These are phyloP conservation scores for Scalesia atractyloides DNA, from an alignment of 129 eudicot species.

Conservation along the genomic window DNA sequence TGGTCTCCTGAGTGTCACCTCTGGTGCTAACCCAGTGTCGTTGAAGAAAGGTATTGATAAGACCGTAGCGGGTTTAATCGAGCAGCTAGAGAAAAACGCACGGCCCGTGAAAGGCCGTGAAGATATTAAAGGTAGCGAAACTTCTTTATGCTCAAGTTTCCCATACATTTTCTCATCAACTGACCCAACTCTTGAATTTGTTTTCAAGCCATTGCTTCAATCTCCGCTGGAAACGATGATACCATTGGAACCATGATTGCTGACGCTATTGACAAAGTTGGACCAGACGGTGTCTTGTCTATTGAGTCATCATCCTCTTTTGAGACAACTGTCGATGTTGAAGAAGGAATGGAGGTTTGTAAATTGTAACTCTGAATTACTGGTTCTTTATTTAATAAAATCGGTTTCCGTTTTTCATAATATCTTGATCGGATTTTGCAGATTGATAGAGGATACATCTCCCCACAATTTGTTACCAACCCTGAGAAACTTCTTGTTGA, in stretches of 20 bases:
- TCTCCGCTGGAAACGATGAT: conserved; percentile 95
- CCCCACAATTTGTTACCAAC: conserved; percentile 95
- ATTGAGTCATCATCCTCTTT: conserved; percentile 90
- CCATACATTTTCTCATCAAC: neutral
- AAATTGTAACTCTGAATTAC: neutral
- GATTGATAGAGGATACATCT: conserved; percentile 95
- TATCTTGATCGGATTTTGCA: conserved; percentile 26
- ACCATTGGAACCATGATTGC: conserved; percentile 86
- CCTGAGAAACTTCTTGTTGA: conserved; percentile 81
- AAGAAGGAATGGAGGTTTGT: conserved; percentile 98
- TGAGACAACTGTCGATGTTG: conserved; percentile 93
- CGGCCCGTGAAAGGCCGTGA: conserved; percentile 90
- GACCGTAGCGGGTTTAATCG: conserved; percentile 62
- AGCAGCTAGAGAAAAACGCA: conserved; percentile 69
- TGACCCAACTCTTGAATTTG: neutral
- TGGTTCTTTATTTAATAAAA: neutral
- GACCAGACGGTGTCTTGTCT: conserved; percentile 88
- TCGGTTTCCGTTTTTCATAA: neutral
- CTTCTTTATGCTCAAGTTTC: neutral
- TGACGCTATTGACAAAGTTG: conserved; percentile 95
- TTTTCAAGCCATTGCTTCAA: conserved; percentile 78
- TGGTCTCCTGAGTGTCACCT: conserved; percentile 83
- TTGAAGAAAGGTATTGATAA: conserved; percentile 88
- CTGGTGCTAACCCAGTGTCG: conserved; percentile 96
- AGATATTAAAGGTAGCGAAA: conserved; percentile 72